Evolutionary conservation across 108 stramenopile genomes (phyloP).

Genomic region (Pelagomonas calceolata): DNA sequence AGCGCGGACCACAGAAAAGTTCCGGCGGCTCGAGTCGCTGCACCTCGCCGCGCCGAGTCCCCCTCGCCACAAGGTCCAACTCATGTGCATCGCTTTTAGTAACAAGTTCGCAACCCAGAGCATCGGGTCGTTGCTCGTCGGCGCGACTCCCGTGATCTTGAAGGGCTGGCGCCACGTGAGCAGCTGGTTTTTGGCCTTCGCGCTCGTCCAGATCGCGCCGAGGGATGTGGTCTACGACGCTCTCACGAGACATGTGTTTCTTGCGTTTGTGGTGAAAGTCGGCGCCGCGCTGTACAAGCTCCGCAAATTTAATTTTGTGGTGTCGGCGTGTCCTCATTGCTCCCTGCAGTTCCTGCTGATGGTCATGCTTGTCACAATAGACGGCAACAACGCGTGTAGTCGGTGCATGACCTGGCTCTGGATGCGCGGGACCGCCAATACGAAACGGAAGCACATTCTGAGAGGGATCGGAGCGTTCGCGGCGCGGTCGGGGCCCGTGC

Average conservation of each 20-base stretch:
- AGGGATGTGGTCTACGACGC: conserved; percentile 2
- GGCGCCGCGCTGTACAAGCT: conserved; percentile 12
- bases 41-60: not conserved
- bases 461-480: no score
- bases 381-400: not conserved
- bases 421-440: not conserved
- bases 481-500: no score
- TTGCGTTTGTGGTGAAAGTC: conserved; percentile 2
- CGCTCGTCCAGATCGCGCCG: conserved; percentile 7
- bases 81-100: not conserved
- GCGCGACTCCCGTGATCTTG: conserved; percentile 10
- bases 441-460: no score
- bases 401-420: not conserved
- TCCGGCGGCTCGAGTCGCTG: conserved; percentile 1
- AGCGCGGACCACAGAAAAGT: not conserved
- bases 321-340: not conserved
- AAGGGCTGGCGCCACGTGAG: conserved; percentile 13
- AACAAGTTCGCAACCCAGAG: conserved; percentile 3
- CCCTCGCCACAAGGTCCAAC: not conserved
- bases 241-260: not conserved
- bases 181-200: conserved; percentile 1
- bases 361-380: not conserved
- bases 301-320: conserved; percentile 4
- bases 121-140: not conserved
- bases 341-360: not conserved